Base-by-base conservation (phyloP, 768 basidiomycete species). In the Lactarius sp. region DNA sequence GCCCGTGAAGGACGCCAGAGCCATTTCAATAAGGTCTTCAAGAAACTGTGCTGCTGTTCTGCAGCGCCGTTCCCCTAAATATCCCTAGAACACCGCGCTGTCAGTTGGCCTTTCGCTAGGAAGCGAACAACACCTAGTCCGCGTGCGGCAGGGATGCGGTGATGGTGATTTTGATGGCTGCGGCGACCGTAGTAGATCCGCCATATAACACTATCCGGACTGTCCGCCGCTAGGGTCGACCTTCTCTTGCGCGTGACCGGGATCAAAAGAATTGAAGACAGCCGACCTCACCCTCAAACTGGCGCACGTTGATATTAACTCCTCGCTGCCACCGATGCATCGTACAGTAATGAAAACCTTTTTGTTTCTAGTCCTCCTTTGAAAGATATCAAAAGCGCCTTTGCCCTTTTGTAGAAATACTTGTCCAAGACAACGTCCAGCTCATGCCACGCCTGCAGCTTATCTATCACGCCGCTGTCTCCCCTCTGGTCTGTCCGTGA, bases 351-450 rank as follows among this genome's bases (percentile, higher is more conserved):
- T 8, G 7, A 22, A 16, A 33, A 18, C 47, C 12, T 34, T 31
- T 52, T 44, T 27, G 27, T 27, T 62, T 50, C 14, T 1, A 44
- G 42, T 8, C 18, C 39, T 41, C 14, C 42, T 55, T 33, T 31
- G 47, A 56, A 62, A 13, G 49, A 37, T 39, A 58, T 44, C 41
- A 33, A 47, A 63, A 20, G 7, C 13, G 37, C 10, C 34, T 31
- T 37, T 47, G 58, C 51, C 62, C 56, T 53, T 53, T 63, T 59
- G 22, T 36, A 47, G 42, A 39, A 52, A 27, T 14, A n/a, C 9
- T 36, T 14, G 18, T 39, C 50, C 42, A 33, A 36, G 61, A 62
- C n/a, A 46, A 34, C 18, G 34, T 57, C 51, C 42, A 52, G 36
- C 37, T 34, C 41, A 46, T 36, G n/a, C 37, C 37, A 50, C 2